A percentile compares a stretch with the other conserved stretches of the same genome.
Evolutionary conservation across 2,329 filamentous ascomycete species (phyloP).

Genomic region (Metarhizium album): DNA sequence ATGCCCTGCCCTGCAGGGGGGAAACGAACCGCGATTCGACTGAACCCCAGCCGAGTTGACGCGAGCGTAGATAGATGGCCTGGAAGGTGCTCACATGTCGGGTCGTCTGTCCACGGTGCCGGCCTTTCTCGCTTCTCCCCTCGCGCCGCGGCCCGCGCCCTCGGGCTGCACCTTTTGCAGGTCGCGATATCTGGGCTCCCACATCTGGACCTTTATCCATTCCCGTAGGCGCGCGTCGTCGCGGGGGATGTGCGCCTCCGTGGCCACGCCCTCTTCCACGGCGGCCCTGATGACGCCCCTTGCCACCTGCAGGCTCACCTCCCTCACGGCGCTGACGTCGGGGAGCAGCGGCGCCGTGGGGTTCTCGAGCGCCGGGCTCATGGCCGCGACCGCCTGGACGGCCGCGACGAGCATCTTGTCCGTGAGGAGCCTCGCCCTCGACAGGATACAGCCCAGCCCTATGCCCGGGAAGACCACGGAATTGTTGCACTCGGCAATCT

Average conservation of each 20-base stretch:
- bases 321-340: constrained; percentile 61
- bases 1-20: too few relatives aligned
- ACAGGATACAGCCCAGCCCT: constrained; percentile 67
- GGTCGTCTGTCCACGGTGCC: constrained; percentile 17
- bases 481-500: constrained; percentile 77
- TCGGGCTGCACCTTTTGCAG: constrained; percentile 44
- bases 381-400: constrained; percentile 57
- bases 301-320: constrained; percentile 70
- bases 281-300: constrained; percentile 63
- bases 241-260: constrained; percentile 52
- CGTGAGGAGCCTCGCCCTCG: constrained; percentile 54
- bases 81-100: background rate
- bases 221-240: constrained; percentile 46
- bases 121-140: constrained; percentile 20
- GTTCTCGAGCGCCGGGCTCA: constrained; percentile 59
- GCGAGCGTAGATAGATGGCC: too few relatives aligned
- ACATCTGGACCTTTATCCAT: constrained; percentile 75
- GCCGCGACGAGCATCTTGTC: constrained; percentile 77
- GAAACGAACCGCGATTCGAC: too few relatives aligned
- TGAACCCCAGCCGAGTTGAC: too few relatives aligned
- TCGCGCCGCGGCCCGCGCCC: constrained; percentile 46
- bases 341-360: constrained; percentile 58
- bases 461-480: constrained; percentile 78
- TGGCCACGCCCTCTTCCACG: constrained; percentile 56
- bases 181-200: constrained; percentile 58